These are phyloP conservation scores for Fusarium praegraminearum DNA, from an alignment of 2,329 filamentous ascomycete species.

Conservation along the genomic window DNA sequence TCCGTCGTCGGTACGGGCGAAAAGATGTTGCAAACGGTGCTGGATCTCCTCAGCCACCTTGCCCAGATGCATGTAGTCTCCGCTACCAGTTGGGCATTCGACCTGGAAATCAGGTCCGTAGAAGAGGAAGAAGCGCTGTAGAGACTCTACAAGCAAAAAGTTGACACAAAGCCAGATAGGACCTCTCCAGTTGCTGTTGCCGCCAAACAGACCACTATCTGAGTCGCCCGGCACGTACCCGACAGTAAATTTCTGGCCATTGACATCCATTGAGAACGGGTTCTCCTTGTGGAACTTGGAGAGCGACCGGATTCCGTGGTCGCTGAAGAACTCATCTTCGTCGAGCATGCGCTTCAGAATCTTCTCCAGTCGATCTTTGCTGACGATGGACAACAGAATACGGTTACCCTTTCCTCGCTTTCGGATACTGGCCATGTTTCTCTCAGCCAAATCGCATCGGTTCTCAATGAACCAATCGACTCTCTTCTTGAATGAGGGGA, in stretches of 20 bases:
- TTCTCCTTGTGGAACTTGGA: slow-evolving; percentile 92
- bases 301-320: slow-evolving; percentile 90
- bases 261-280: slow-evolving; percentile 95
- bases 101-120: slow-evolving; percentile 90
- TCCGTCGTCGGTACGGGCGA: slow-evolving; percentile 85
- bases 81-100: slow-evolving; percentile 93
- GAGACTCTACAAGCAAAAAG: slow-evolving; percentile 90
- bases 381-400: slow-evolving; percentile 89
- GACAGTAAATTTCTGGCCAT: slow-evolving; percentile 88
- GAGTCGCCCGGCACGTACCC: slow-evolving; percentile 95
- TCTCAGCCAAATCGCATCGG: slow-evolving; percentile 84
- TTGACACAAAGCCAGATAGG: slow-evolving; percentile 98
- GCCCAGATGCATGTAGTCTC: slow-evolving; percentile 94
- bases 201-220: slow-evolving; percentile 93
- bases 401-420: slow-evolving; percentile 91
- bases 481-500: slow-evolving; percentile 92
- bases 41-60: slow-evolving; percentile 96
- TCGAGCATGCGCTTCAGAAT: slow-evolving; percentile 94
- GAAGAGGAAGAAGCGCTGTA: slow-evolving; percentile 97
- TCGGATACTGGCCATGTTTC: slow-evolving; percentile 94
- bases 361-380: slow-evolving; percentile 89
- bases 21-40: slow-evolving; percentile 92
- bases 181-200: slow-evolving; percentile 97
- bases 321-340: slow-evolving; percentile 90
- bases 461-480: slow-evolving; percentile 96